These are phyloP conservation scores for Calonectria naviculata DNA, from an alignment of 2,329 filamentous ascomycete species.

Conservation along the genomic window DNA sequence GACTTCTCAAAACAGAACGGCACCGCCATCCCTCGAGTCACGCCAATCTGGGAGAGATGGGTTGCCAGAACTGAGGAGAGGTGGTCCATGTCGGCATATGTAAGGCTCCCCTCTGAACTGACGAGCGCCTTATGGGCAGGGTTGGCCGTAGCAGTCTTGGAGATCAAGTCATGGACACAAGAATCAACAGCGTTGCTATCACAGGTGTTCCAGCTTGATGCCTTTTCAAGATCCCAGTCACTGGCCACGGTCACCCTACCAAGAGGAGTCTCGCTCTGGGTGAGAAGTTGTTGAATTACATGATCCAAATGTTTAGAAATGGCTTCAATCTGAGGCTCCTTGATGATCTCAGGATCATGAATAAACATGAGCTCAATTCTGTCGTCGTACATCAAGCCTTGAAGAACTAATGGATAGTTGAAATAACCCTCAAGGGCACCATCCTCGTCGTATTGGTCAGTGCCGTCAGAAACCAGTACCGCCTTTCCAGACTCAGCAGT, in stretches of 20 bases:
- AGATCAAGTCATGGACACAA: slow-evolving; percentile 34
- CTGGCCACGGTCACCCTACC: not conserved
- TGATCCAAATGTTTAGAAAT: not conserved
- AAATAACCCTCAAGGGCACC: slow-evolving; percentile 6
- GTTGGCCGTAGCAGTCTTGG: not conserved
- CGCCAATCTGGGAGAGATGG: slow-evolving; percentile 10
- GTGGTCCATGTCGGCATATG: slow-evolving; percentile 28
- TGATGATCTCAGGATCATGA: not conserved
- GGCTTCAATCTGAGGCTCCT: not conserved
- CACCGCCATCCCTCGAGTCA: slow-evolving; percentile 8
- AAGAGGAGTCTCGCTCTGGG: not conserved
- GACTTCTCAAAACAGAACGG: slow-evolving; percentile 27
- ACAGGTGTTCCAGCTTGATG: not conserved
- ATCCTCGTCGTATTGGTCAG: not conserved
- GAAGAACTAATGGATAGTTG: not conserved
- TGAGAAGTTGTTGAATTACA: not conserved
- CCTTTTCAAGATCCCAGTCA: not conserved
- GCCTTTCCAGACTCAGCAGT: not conserved
- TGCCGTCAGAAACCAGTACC: not conserved
- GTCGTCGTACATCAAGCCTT: slow-evolving; percentile 1
- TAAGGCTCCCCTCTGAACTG: slow-evolving; percentile 41
- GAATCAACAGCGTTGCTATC: not conserved
- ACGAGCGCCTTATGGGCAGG: slow-evolving; percentile 15
- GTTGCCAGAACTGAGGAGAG: not conserved
- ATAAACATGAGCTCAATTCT: slow-evolving; percentile 2